Evolutionary conservation across 768 basidiomycete species (phyloP).

Genomic region (Filobasidium floriforme): DNA sequence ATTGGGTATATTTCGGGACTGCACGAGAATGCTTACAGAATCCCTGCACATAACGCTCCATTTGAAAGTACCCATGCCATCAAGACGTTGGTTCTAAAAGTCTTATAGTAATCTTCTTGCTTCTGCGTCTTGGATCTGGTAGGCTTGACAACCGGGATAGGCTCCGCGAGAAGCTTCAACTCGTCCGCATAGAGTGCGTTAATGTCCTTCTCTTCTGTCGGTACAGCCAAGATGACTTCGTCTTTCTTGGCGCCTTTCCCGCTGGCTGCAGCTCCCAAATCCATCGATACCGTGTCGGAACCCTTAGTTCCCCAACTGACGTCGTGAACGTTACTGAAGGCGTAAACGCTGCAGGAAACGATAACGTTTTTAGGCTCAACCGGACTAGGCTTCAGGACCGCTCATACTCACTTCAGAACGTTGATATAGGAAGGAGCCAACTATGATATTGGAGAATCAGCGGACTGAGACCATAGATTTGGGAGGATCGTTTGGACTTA

Average conservation of each 20-base stretch:
- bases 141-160: slow-evolving; percentile 60
- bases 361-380: slow-evolving; percentile 1
- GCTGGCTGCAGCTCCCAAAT: slow-evolving; percentile 71
- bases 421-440: slow-evolving; percentile 91
- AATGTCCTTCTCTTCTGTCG: slow-evolving; percentile 73
- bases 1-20: background rate
- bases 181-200: slow-evolving; percentile 71
- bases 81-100: slow-evolving; percentile 52
- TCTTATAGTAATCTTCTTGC: slow-evolving; percentile 45
- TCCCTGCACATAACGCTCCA: slow-evolving; percentile 62
- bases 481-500: slow-evolving; percentile 6
- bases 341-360: slow-evolving; percentile 55
- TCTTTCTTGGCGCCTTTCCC: slow-evolving; percentile 55
- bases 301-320: slow-evolving; percentile 91
- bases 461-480: background rate
- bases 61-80: slow-evolving; percentile 85
- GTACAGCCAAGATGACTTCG: slow-evolving; percentile 77
- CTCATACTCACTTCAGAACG: slow-evolving; percentile 83
- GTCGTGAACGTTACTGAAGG: slow-evolving; percentile 45
- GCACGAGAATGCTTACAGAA: slow-evolving; percentile 53
- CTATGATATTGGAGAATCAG: slow-evolving; percentile 47
- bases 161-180: slow-evolving; percentile 66
- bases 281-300: slow-evolving; percentile 74
- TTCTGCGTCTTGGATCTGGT: slow-evolving; percentile 36
- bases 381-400: background rate